A percentile compares a stretch with the other conserved stretches of the same genome.
Conservation (phyloP, 208 protist genomes). For the Angomonas ambiguus region DNA sequence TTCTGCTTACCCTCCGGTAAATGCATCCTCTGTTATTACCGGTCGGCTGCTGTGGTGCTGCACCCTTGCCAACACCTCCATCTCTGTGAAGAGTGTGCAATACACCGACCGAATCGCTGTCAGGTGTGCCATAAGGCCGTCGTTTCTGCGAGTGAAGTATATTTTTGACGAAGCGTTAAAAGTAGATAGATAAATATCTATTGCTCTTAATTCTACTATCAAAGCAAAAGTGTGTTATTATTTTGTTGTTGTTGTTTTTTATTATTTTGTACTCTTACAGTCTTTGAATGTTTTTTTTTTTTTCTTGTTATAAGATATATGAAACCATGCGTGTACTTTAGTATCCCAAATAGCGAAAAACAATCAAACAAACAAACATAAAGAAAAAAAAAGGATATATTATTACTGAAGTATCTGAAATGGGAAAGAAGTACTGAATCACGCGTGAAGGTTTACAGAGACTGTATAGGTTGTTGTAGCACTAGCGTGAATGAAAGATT, state of each 20-base stretch:
- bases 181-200: background rate
- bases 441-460: no score
- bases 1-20: background rate
- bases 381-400: background rate
- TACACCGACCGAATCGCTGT: constrained; percentile 26
- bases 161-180: no score
- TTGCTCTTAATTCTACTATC: constrained; percentile 12
- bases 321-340: no score
- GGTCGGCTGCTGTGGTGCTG: constrained; percentile 27
- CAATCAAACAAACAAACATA: background rate
- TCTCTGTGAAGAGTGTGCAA: constrained; percentile 22
- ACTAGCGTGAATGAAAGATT: no score
- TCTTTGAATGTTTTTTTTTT: constrained; percentile 10
- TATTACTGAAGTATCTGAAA: background rate
- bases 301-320: background rate
- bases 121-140: no score
- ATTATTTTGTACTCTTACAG: constrained; percentile 8
- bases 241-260: constrained; percentile 14
- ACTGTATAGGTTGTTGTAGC: no score
- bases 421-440: no score
- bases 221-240: constrained; percentile 7
- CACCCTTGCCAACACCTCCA: constrained; percentile 64
- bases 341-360: no score
- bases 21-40: constrained; percentile 54
- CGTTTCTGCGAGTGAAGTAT: no score